Conservation (phyloP, 208 protist genomes). For the Trypanosoma congolense region DNA sequence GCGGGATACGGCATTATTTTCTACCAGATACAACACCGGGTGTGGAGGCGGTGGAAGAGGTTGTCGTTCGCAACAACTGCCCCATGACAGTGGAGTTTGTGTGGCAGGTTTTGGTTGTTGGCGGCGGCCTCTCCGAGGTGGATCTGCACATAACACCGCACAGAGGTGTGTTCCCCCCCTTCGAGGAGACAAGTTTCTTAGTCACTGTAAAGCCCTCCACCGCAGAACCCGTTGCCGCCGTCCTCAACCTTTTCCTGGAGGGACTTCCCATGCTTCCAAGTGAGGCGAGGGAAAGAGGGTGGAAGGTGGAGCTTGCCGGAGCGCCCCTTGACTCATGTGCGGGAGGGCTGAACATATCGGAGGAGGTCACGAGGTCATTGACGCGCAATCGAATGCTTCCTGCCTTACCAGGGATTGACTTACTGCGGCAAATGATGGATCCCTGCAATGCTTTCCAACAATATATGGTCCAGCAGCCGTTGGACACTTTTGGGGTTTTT, state of each 20-base stretch:
- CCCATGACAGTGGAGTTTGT: constrained; percentile 54
- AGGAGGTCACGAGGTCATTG: constrained; percentile 1
- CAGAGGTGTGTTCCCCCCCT: constrained; percentile 29
- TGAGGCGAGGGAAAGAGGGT: background rate
- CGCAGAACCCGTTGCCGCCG: constrained; percentile 31
- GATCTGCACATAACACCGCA: constrained; percentile 20
- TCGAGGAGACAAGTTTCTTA: constrained; percentile 25
- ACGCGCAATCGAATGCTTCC: constrained; percentile 11
- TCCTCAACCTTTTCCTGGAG: constrained; percentile 71
- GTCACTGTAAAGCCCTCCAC: constrained; percentile 30
- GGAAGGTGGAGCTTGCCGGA: background rate
- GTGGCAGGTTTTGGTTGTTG: constrained; percentile 30
- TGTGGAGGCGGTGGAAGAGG: constrained; percentile 35
- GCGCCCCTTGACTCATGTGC: background rate
- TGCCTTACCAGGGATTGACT: constrained; percentile 9
- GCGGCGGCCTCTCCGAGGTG: constrained; percentile 12
- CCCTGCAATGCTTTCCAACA: constrained; percentile 38
- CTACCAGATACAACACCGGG: constrained; percentile 54
- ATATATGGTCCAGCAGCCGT: constrained; percentile 12
- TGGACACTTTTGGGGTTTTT: constrained; percentile 36
- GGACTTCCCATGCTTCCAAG: constrained; percentile 44
- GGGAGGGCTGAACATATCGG: constrained; percentile 6
- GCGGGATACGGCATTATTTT: constrained; percentile 34
- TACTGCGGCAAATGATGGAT: constrained; percentile 20
- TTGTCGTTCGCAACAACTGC: constrained; percentile 61